Conservation (phyloP, 306 rosid genomes). For the Sesbania bispinosa region DNA sequence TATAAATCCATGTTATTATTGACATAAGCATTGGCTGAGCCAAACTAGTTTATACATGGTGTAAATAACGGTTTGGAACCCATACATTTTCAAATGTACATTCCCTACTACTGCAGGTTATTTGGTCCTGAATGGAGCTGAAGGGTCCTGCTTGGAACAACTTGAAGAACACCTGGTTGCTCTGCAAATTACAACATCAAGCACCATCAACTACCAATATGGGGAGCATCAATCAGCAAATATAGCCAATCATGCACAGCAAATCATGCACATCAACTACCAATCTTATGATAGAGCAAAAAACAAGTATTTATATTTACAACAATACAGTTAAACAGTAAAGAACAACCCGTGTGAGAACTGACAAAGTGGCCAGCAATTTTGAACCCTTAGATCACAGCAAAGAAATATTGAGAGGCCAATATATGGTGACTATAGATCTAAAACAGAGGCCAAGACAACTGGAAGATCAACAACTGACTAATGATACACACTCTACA, state of each 20-base stretch:
- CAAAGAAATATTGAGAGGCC: not conserved
- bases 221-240: not conserved
- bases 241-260: not conserved
- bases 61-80: not conserved
- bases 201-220: not conserved
- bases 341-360: not conserved
- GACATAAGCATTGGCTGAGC: not conserved
- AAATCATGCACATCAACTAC: too few relatives aligned
- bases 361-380: not conserved
- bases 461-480: not conserved
- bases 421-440: not conserved
- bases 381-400: not conserved
- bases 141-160: conserved; percentile 63
- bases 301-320: not conserved
- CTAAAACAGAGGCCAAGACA: not conserved
- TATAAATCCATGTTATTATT: conserved; percentile 13
- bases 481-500: not conserved
- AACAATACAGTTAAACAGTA: not conserved
- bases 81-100: not conserved
- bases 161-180: conserved; percentile 95
- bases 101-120: conserved; percentile 25
- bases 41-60: conserved; percentile 25
- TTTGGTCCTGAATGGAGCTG: conserved; percentile 63
- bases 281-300: not conserved
- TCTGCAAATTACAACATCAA: conserved; percentile 41